Conservation (phyloP, 257 asterid genomes). For the Penstemon davidsonii region DNA sequence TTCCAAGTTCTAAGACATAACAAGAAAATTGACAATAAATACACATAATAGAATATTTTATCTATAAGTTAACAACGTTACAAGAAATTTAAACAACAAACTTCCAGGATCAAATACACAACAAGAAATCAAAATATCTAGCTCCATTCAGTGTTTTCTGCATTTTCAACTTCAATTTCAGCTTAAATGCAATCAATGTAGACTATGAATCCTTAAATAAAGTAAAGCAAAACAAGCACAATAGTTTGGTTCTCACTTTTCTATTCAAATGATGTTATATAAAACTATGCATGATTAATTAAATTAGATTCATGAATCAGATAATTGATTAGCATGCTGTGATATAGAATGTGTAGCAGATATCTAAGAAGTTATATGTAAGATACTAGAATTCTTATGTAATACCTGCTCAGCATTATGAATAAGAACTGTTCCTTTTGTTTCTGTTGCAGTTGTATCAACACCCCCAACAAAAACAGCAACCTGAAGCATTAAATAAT, state of each 20-base stretch:
- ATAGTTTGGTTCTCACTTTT: constrained; percentile 1
- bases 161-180: not conserved
- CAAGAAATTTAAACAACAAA: not conserved
- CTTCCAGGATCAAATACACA: not conserved
- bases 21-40: not conserved
- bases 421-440: constrained; percentile 97
- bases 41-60: not conserved
- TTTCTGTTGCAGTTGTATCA: constrained; percentile 95
- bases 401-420: constrained; percentile 92
- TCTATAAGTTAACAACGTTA: not conserved
- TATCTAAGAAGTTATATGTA: not conserved
- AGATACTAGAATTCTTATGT: constrained; percentile 1
- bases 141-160: not conserved
- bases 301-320: constrained; percentile 5
- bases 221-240: not conserved
- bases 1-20: not conserved
- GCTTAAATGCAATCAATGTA: not conserved
- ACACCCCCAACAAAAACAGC: constrained; percentile 94
- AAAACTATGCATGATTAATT: not conserved
- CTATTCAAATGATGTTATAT: not conserved
- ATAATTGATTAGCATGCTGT: not conserved
- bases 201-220: not conserved
- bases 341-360: constrained; percentile 7
- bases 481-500: constrained; percentile 48
- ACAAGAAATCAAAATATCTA: not conserved